Evolutionary conservation across 768 basidiomycete genomes (phyloP).

Genomic region (Termitomyces heimii): DNA sequence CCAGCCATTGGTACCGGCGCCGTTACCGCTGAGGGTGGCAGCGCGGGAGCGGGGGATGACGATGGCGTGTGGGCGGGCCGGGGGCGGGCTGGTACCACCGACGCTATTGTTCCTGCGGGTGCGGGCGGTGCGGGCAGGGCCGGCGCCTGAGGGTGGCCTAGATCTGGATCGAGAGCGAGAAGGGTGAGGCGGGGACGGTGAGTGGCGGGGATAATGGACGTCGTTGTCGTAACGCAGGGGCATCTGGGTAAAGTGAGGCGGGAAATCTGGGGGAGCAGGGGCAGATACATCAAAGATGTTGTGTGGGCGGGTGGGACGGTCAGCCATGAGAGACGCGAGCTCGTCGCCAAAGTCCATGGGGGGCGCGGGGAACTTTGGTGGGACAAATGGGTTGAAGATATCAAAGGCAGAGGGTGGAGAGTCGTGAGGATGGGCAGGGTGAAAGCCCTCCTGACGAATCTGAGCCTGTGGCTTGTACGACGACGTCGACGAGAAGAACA

Average conservation of each 20-base stretch:
- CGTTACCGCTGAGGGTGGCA: conserved; percentile 14
- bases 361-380: conserved; percentile 41
- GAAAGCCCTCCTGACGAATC: conserved; percentile 72
- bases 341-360: conserved; percentile 63
- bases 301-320: conserved; percentile 25
- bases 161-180: conserved; percentile 43
- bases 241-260: conserved; percentile 42
- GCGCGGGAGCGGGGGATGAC: conserved; percentile 44
- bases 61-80: conserved; percentile 58
- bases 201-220: conserved; percentile 25
- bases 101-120: conserved; percentile 56
- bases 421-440: conserved; percentile 31
- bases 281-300: conserved; percentile 63
- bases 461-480: conserved; percentile 45
- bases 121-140: conserved; percentile 50
- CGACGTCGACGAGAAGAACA: conserved; percentile 27
- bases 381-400: conserved; percentile 41
- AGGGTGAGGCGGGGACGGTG: conserved; percentile 23
- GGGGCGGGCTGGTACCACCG: conserved; percentile 50
- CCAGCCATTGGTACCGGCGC: conserved; percentile 18
- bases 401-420: conserved; percentile 13
- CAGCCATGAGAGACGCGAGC: conserved; percentile 42
- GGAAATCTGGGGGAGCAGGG: conserved; percentile 17
- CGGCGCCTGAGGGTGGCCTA: conserved; percentile 26
- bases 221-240: conserved; percentile 45